Base-by-base conservation (phyloP, 306 rosid genomes). In the Lablab purpureus region DNA sequence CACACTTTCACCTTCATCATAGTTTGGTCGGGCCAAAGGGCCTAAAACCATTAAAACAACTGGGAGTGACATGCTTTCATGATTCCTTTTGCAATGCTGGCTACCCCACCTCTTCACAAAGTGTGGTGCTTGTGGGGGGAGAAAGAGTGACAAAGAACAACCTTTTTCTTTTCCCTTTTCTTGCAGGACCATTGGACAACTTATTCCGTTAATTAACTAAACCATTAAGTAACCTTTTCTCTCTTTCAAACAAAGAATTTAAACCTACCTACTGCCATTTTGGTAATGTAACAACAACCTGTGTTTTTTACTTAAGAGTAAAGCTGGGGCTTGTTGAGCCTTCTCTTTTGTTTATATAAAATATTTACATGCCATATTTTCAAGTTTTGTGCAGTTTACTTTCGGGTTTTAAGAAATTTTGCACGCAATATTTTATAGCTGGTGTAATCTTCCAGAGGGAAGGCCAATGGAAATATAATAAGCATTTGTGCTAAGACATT, bases 41-140 rank as follows among this genome's bases (percentile, higher is more conserved):
- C 82, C 59, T 80, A 75, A 80, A 81, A 78, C 84, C 79, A 86
- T 87, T 78, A 84, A 84, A 87, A 86, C 76, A 81, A 77, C 46
- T 49, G 50, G 81, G 93, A 89, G 89, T 89, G 97, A 90, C 71
- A 45, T 74, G 87, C 88, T 87, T 86, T 89, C 88, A 91, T 91
- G 85, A 91, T 91, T 91, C 83, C 65, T 81, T 75, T 81, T 75
- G 82, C 41, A 90, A 82, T 85, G 82, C 84, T 68, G 7, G 76
- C 82, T 82, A 80, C 76, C 91, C 87, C 85, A 82, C 90, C 62
- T 40, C 75, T 80, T 67, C 49, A 77, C 25, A 72, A 49, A 82
- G 32, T 43, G 73, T 59, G 85, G 81, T 81, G 74, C 78, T 41
- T 74, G 56, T 74, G 74, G 67, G 80, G 80, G 73, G 69, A 75